A percentile compares a stretch with the other conserved stretches of the same genome.
These are phyloP conservation scores for Rostrohypoxylon terebratum DNA, from an alignment of 495 filamentous ascomycete genomes.

Conservation along the genomic window DNA sequence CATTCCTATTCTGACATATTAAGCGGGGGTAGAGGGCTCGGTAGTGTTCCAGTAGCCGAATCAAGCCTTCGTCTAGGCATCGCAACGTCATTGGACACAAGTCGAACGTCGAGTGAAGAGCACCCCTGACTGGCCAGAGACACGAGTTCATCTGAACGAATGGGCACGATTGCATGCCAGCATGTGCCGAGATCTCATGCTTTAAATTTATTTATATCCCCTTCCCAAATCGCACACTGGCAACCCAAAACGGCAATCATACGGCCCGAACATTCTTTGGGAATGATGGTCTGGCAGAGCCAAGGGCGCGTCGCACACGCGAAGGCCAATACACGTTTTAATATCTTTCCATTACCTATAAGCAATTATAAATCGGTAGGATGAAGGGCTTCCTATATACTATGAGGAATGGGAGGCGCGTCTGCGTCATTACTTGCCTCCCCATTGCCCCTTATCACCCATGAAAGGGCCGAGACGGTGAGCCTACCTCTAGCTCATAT, in stretches of 20 bases:
- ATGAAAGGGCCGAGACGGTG: constrained; percentile 37
- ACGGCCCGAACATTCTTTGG: constrained; percentile 19
- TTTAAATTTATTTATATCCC: constrained; percentile 39
- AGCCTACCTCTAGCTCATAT: constrained; percentile 5
- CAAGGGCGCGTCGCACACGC: constrained; percentile 32
- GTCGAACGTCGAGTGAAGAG: background rate
- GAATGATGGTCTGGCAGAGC: background rate
- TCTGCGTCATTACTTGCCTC: constrained; percentile 13
- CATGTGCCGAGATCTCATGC: constrained; percentile 36
- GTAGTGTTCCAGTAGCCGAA: constrained; percentile 36
- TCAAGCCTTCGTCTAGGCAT: constrained; percentile 38
- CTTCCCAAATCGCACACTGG: constrained; percentile 1
- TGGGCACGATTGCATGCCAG: background rate
- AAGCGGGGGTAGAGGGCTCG: constrained; percentile 41
- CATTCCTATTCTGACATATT: constrained; percentile 45
- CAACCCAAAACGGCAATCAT: constrained; percentile 4
- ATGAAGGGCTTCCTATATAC: constrained; percentile 12
- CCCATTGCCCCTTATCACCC: constrained; percentile 14
- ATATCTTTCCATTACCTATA: constrained; percentile 33
- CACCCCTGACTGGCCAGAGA: constrained; percentile 19
- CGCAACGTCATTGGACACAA: constrained; percentile 33
- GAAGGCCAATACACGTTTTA: constrained; percentile 27
- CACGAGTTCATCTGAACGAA: constrained; percentile 13
- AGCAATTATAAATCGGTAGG: constrained; percentile 41
- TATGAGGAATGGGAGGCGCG: constrained; percentile 1